Evolutionary conservation across 2,329 filamentous ascomycete genomes (phyloP).

Genomic region (Talaromyces sp.): DNA sequence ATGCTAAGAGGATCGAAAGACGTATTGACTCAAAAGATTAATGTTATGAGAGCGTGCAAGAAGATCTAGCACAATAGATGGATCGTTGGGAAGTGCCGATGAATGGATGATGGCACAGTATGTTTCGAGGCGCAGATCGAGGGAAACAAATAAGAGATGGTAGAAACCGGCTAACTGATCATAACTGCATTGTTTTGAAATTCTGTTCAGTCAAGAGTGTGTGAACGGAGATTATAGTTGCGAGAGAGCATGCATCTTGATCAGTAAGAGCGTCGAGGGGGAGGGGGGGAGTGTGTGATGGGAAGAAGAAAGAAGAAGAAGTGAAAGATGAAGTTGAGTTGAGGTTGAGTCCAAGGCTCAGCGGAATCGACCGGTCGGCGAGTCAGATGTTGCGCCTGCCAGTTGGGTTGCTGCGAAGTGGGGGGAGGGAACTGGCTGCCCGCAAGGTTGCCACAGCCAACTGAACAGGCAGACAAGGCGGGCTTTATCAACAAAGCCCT

Average conservation of each 20-base stretch:
- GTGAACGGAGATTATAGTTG: not conserved
- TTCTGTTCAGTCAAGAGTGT: not conserved
- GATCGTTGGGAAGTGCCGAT: slow-evolving; percentile 6
- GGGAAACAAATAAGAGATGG: slow-evolving; percentile 9
- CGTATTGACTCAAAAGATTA: not conserved
- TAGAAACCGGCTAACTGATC: slow-evolving; percentile 5
- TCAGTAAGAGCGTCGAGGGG: not conserved
- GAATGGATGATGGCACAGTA: slow-evolving; percentile 4
- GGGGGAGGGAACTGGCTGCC: slow-evolving; percentile 1
- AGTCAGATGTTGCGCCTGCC: slow-evolving; percentile 13
- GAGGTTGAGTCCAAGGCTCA: slow-evolving; percentile 2
- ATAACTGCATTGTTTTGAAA: slow-evolving; percentile 12
- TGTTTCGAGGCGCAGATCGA: slow-evolving; percentile 8
- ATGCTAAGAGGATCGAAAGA: slow-evolving; percentile 21
- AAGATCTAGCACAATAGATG: slow-evolving; percentile 8
- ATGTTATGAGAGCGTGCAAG: not conserved
- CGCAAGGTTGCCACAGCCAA: slow-evolving; percentile 16
- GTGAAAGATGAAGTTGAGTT: not conserved
- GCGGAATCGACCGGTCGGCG: not conserved
- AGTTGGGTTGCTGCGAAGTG: slow-evolving; percentile 9
- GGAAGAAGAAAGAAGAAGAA: not conserved
- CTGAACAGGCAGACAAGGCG: not conserved
- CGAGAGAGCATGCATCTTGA: not conserved
- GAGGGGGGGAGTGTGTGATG: too few relatives aligned
- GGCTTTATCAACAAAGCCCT: not conserved